A percentile compares a stretch with the other conserved stretches of the same genome.
Conservation (phyloP, 129 eudicot species). For the Helianthus annuus region HanXRQr2.0-SUNRISE NC_035446.2:136546587-136547086, state of each 20-base stretch:
- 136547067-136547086: slow-evolving; percentile 85
- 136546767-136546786: not conserved
- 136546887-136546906: not conserved
- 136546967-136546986: slow-evolving; percentile 72
- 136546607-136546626: not conserved
- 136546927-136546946: not conserved
- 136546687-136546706: not conserved
- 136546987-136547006: slow-evolving; percentile 89
- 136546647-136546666: not conserved
- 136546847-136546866: not conserved
- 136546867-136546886: not conserved
- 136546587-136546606: not conserved
- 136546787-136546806: not conserved
- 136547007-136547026: slow-evolving; percentile 79
- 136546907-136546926: not conserved
- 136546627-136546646: not conserved
- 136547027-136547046: slow-evolving; percentile 79
- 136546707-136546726: not conserved
- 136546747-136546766: not conserved
- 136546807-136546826: not conserved
- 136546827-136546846: no score
- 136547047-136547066: slow-evolving; percentile 62
- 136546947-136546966: not conserved
- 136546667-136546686: not conserved
- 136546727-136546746: not conserved